Evolutionary conservation across 331 rosid species (phyloP).

Genomic region (Prunus yedoensis): DNA sequence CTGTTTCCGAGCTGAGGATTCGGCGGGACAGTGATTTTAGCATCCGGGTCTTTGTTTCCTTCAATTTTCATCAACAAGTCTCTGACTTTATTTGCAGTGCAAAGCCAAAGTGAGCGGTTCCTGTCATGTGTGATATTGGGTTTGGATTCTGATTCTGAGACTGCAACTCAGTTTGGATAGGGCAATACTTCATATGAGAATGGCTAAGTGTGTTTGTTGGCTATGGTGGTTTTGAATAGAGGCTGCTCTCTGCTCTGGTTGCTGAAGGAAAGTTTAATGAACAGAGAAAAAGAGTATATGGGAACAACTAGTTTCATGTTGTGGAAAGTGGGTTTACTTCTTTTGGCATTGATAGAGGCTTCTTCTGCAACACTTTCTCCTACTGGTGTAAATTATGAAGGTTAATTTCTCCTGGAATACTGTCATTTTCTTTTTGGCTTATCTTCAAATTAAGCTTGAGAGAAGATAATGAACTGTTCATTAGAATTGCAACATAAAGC

Average conservation of each 20-base stretch:
- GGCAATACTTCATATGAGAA: conserved; percentile 47
- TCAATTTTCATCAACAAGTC: conserved; percentile 27
- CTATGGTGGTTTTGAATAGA: conserved; percentile 39
- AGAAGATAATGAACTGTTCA: conserved; percentile 17
- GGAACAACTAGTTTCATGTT: conserved; percentile 31
- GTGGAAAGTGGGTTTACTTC: conserved; percentile 51
- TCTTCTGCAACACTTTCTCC: conserved; percentile 91
- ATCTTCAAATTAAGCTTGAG: conserved; percentile 9
- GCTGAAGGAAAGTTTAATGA: conserved; percentile 28
- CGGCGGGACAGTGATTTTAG: conserved; percentile 33
- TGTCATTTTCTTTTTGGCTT: conserved; percentile 5
- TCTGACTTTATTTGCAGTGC: conserved; percentile 17
- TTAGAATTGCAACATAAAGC: conserved; percentile 5
- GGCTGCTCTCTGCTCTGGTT: conserved; percentile 27
- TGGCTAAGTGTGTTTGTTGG: conserved; percentile 35
- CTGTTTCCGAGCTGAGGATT: conserved; percentile 34
- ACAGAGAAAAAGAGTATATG: conserved; percentile 39
- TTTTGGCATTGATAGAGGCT: conserved; percentile 51
- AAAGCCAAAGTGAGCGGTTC: conserved; percentile 13
- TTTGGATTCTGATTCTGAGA: conserved; percentile 45
- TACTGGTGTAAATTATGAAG: conserved; percentile 94
- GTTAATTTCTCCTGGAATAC: conserved; percentile 37
- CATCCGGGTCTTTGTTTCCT: conserved; percentile 36
- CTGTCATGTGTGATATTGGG: conserved; percentile 35
- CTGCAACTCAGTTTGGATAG: conserved; percentile 32